Conservation (phyloP, 2,329 filamentous ascomycete genomes). For the Talaromyces sp. region DNA sequence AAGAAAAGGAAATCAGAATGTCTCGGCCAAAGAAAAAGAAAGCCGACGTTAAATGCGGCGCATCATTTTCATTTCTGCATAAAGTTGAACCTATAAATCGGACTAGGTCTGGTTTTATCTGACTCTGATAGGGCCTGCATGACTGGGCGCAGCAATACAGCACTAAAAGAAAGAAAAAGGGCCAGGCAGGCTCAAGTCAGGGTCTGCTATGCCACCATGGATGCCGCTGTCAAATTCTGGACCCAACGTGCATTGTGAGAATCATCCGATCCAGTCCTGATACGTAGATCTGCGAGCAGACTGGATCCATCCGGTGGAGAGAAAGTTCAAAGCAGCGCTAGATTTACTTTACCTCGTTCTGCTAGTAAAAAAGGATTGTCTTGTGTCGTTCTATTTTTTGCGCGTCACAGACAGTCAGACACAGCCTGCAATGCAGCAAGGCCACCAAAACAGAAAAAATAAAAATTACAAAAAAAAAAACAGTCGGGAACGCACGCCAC, state of each 20-base stretch:
- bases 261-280: constrained; percentile 14
- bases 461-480: neutral
- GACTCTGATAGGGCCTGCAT: constrained; percentile 17
- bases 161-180: neutral
- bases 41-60: constrained; percentile 20
- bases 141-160: constrained; percentile 11
- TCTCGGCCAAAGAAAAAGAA: constrained; percentile 21
- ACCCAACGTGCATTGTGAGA: constrained; percentile 15
- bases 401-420: neutral
- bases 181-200: constrained; percentile 3
- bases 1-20: neutral
- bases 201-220: constrained; percentile 15
- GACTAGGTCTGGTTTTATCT: constrained; percentile 13
- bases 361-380: neutral
- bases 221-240: constrained; percentile 17
- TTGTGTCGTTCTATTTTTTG: constrained; percentile 5
- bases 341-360: constrained; percentile 2
- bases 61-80: constrained; percentile 20
- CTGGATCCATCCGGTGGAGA: constrained; percentile 14
- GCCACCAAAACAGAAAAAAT: neutral
- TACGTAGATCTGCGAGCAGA: constrained; percentile 15
- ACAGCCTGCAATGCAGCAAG: constrained; percentile 10
- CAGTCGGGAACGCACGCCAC: neutral
- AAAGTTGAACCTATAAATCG: constrained; percentile 19
- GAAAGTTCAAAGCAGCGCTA: neutral